Base-by-base conservation (phyloP, 225 moss, liverwort and hornwort genomes). In the Bryum argenteum region DNA sequence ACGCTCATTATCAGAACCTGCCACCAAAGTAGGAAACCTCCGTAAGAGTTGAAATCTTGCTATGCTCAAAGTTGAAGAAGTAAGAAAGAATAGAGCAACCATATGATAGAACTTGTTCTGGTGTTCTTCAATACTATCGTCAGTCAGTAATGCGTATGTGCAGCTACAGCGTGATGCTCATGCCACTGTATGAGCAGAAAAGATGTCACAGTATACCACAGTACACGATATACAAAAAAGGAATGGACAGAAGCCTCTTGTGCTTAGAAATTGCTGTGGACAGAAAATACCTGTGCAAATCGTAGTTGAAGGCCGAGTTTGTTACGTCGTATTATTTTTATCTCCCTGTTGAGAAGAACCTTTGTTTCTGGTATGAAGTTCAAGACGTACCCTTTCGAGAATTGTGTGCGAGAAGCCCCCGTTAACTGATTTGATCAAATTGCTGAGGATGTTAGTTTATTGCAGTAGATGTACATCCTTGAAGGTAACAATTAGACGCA, bases 1-100 rank as follows among this genome's bases (percentile, higher is more conserved):
- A 88, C 69, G 69, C 84, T 81, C 80, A 91, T 73, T 54, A 85
- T 74, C 72, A 89, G 41, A 70, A 93, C 71, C 93, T 93, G 93
- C 63, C 72, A 80, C 67, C 61, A 67, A 45, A 71, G 15, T 24
- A 70, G 56, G 39, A 18, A 26, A 53, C 18, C 40, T 51, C 51
- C 15, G 61, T 50, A 28, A 41, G 28, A 60, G 26, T 75, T 67
- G 60, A 42, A 1, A 42, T 61, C 41, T 21, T 48, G 26, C 14
- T 51, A 9, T 68, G 61, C 12, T 66, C 50, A 39, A 74, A 50
- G 45, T 48, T 11, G 22, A 47, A 44, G 23, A 50, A 58, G 21
- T 23, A 22, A 48, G 50, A 58, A 26, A 15, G 54, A 73, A 57
- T 44, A 57, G 57, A 11, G 8, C 20, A 58, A 66, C 10, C 11